Base-by-base conservation (phyloP, 1,284 basidiomycete species). In the Cutaneotrichosporon arboriforme region DNA sequence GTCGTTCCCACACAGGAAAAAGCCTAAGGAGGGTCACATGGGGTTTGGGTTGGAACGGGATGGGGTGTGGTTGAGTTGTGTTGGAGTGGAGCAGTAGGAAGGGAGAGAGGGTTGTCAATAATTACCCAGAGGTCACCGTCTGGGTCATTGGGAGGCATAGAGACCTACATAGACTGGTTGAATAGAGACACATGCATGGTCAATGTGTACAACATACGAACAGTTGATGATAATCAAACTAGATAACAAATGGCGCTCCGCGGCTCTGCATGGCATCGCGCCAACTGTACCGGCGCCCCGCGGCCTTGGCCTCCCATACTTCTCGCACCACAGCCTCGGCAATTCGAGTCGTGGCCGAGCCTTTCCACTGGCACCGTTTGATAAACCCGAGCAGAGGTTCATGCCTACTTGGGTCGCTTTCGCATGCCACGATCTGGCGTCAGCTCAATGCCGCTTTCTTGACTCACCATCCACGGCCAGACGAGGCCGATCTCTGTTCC, bases 401-500 rank as follows among this genome's bases (percentile, higher is more conserved):
- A 4, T 45, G 43, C 4, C 33, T n/a, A 2, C 31, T 18, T 0
- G 33, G 43, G n/a, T 21, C 17, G 17, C 17, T 17, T 20, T 45
- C 43, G 17, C 31, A 33, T 18, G 43, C 43, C 12, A 45, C 33
- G 12, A 45, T 45, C 43, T 45, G 43, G 3, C 17, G 17, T 40
- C n/a, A 45, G 33, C 18, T 15, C 42, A 9, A 8, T 9, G 13
- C 8, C 8, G 5, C n/a, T 4, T n/a, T n/a, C 15, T 14, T 13
- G 17, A 45, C 43, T 4, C 13, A 35, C 43, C 4, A 45, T 17
- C 43, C 43, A 45, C 12, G 43, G 43, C 43, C 43, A 45, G 9
- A 45, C 43, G 12, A 45, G 43, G 43, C 43, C 43, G 4, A 45
- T 45, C 43, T 45, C 43, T 2, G 43, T 45, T 7, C 43, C 43